Evolutionary conservation across 495 filamentous ascomycete genomes (phyloP).

Genomic region (Tetracladium setigerum): DNA sequence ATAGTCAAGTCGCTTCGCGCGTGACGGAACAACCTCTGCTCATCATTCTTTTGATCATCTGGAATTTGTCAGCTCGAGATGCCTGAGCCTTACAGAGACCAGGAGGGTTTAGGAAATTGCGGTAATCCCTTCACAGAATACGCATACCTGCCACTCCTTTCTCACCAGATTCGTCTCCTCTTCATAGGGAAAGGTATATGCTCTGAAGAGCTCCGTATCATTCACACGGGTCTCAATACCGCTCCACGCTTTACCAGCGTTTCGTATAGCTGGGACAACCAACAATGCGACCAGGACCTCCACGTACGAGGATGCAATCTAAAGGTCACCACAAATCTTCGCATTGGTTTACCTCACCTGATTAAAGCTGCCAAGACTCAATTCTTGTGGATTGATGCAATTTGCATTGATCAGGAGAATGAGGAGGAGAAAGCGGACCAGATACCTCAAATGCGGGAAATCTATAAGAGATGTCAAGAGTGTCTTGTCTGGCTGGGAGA

Average conservation of each 20-base stretch:
- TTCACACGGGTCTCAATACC: neutral
- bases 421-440: too few species aligned
- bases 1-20: too few species aligned
- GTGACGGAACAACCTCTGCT: too few species aligned
- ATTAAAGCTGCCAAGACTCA: conserved; percentile 3
- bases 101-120: neutral
- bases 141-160: conserved; percentile 1
- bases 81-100: neutral
- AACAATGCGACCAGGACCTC: conserved; percentile 1
- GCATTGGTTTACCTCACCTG: conserved; percentile 1
- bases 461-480: conserved; percentile 6
- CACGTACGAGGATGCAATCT: neutral
- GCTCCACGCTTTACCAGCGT: conserved; percentile 2
- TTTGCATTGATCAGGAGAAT: too few species aligned
- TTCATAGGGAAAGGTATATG: neutral
- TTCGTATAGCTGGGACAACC: conserved; percentile 33
- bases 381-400: too few species aligned
- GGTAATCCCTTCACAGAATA: neutral
- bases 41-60: neutral
- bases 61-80: neutral
- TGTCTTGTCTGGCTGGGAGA: conserved; percentile 11
- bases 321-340: conserved; percentile 3
- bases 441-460: too few species aligned
- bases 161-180: conserved; percentile 2
- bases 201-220: neutral